Conservation (phyloP, 495 filamentous ascomycete genomes). For the Podospora conica region DNA sequence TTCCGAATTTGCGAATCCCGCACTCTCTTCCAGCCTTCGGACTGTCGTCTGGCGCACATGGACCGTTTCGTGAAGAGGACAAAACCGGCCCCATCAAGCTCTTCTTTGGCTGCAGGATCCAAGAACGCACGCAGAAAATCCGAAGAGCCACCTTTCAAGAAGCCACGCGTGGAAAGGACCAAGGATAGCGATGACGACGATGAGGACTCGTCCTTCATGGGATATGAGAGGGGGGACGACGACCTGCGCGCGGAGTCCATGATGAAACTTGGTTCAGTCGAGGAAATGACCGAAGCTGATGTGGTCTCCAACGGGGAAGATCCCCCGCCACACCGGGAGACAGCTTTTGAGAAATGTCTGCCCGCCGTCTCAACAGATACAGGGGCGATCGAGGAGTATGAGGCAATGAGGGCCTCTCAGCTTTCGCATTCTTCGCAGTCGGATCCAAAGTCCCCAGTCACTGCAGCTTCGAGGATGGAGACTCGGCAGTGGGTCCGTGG, state of each 20-base stretch:
- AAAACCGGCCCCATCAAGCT: slow-evolving; percentile 1
- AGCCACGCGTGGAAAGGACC: slow-evolving; percentile 25
- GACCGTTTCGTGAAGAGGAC: slow-evolving; percentile 27
- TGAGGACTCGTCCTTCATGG: slow-evolving; percentile 4
- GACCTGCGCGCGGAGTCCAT: not conserved
- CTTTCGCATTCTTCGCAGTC: slow-evolving; percentile 23
- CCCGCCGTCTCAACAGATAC: slow-evolving; percentile 60
- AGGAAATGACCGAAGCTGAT: not conserved
- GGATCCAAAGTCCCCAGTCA: slow-evolving; percentile 32
- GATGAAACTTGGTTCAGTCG: not conserved
- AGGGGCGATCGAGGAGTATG: slow-evolving; percentile 76
- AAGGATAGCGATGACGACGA: slow-evolving; percentile 24
- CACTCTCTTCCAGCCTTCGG: not conserved
- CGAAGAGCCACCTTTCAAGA: slow-evolving; percentile 31
- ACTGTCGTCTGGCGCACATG: slow-evolving; percentile 14
- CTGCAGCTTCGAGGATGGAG: slow-evolving; percentile 28
- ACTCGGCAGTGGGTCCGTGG: slow-evolving; percentile 43
- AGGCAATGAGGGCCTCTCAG: slow-evolving; percentile 47
- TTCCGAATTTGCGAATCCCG: not conserved
- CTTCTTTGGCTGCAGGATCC: slow-evolving; percentile 2
- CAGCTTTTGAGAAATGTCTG: slow-evolving; percentile 73
- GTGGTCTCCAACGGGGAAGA: slow-evolving; percentile 3
- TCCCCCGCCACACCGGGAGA: slow-evolving; percentile 30
- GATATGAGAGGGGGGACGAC: slow-evolving; percentile 1
- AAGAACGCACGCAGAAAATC: slow-evolving; percentile 7